Base-by-base conservation (phyloP, 116 monocot genomes). In the Zostera marina region DNA sequence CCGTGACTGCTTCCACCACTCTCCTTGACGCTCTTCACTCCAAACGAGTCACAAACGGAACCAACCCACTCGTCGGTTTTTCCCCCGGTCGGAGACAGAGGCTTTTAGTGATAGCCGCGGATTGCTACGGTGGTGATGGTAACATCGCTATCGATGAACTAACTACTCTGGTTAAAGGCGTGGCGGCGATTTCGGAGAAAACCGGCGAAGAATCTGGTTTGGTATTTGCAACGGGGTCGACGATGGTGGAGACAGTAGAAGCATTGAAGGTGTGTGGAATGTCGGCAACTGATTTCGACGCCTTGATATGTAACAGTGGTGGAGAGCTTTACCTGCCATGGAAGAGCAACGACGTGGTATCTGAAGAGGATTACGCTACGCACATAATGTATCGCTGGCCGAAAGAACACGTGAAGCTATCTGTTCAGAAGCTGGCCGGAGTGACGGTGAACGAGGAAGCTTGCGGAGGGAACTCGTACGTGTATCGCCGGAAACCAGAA, bases 291-390 rank as follows among this genome's bases (percentile, higher is more conserved):
- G 51, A 52, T 20, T 88, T 88, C 55, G 88, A 88, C 54, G 88
- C 77, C 14, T 23, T 88, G 58, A 66, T 88, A 1, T 88, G 88
- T 22, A 77, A 83, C 32, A 73, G 88, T 16, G 88, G 88, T 10
- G 54, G 66, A 16, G 73, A 75, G 52, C n/a, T 88, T 16, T 88
- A 43, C 68, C 80, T 77, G 54, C 88, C 88, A 4, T 88, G 83
- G 80, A 72, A 53, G 38, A 79, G 74, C 5, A 44, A n/a, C n/a
- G 26, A 2, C 4, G 26, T 39, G 38, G 52, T 7, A 4, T 44
- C 69, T 11, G 88, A 88, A 56, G 53, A 6, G 11, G 77, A 79
- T 26, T 88, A 88, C 47, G 51, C 10, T 8, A 66, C 60, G 0
- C 83, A 83, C 42, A 47, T 80, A 23, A 80, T 66, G 59, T 77